These are phyloP conservation scores for Aspergillus chevalieri DNA, from an alignment of 2,329 filamentous ascomycete species.

Conservation along the genomic window DNA sequence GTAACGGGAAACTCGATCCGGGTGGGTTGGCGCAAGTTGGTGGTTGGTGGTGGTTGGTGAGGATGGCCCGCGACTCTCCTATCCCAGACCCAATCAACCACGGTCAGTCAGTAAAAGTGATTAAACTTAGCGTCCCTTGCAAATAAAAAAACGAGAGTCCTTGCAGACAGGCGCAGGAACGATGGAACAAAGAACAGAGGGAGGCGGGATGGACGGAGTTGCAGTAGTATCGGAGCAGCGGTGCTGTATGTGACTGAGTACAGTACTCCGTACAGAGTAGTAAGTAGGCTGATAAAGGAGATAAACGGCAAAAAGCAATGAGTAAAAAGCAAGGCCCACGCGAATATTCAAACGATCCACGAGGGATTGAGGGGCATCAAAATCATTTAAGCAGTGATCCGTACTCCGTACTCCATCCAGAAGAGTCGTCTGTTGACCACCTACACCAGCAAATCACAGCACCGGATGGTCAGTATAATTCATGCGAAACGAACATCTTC, in stretches of 20 bases:
- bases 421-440: background rate
- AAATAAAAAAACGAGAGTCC: background rate
- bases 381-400: background rate
- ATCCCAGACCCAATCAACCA: background rate
- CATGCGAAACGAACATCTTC: background rate
- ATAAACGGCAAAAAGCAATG: slow-evolving; percentile 1
- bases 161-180: background rate
- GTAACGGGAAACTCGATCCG: background rate
- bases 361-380: background rate
- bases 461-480: background rate
- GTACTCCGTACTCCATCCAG: background rate
- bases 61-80: background rate
- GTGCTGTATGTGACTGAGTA: background rate
- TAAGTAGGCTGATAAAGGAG: background rate
- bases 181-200: background rate
- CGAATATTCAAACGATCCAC: background rate
- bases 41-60: background rate
- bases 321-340: background rate
- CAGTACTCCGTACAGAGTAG: background rate
- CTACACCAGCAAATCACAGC: background rate
- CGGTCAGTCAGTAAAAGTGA: background rate
- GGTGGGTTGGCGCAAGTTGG: background rate
- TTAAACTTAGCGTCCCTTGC: background rate
- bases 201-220: background rate
- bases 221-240: background rate